These are phyloP conservation scores for Lachancea fermentati DNA, from an alignment of 805 yeast genomes.

Conservation along the genomic window DNA sequence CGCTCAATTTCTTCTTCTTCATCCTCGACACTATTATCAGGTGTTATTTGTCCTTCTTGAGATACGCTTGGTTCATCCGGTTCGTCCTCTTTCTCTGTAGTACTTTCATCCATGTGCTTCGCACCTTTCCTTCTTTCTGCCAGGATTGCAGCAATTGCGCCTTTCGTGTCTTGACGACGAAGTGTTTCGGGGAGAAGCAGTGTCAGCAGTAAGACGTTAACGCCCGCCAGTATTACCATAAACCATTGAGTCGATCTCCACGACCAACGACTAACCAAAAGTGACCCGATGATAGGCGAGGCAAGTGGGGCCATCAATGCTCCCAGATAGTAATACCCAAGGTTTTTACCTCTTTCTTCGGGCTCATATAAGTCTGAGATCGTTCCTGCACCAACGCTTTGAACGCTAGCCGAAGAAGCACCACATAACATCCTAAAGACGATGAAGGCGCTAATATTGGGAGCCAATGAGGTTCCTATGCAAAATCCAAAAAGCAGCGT, in stretches of 20 bases:
- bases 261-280: slow-evolving; percentile 63
- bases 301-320: slow-evolving; percentile 74
- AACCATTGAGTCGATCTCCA: slow-evolving; percentile 93
- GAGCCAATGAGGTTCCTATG: slow-evolving; percentile 66
- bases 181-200: slow-evolving; percentile 74
- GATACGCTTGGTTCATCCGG: slow-evolving; percentile 6
- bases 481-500: slow-evolving; percentile 56
- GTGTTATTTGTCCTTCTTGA: slow-evolving; percentile 2
- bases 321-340: slow-evolving; percentile 78
- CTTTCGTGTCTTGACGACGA: slow-evolving; percentile 47
- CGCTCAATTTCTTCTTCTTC: slow-evolving; percentile 14
- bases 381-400: slow-evolving; percentile 87
- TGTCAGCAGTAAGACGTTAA: slow-evolving; percentile 42
- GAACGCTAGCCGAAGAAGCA: slow-evolving; percentile 80
- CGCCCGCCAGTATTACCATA: slow-evolving; percentile 60
- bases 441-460: slow-evolving; percentile 55
- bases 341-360: slow-evolving; percentile 66
- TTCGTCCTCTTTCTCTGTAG: slow-evolving; percentile 6
- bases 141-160: slow-evolving; percentile 43
- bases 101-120: slow-evolving; percentile 6
- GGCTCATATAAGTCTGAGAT: slow-evolving; percentile 66
- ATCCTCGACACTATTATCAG: slow-evolving; percentile 4
- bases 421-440: slow-evolving; percentile 68
- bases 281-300: slow-evolving; percentile 79
- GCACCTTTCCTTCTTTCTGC: slow-evolving; percentile 31